A percentile compares a stretch with the other conserved stretches of the same genome.
These are phyloP conservation scores for Artemisia annua DNA, from an alignment of 129 eudicot species.

Conservation along the genomic window DNA sequence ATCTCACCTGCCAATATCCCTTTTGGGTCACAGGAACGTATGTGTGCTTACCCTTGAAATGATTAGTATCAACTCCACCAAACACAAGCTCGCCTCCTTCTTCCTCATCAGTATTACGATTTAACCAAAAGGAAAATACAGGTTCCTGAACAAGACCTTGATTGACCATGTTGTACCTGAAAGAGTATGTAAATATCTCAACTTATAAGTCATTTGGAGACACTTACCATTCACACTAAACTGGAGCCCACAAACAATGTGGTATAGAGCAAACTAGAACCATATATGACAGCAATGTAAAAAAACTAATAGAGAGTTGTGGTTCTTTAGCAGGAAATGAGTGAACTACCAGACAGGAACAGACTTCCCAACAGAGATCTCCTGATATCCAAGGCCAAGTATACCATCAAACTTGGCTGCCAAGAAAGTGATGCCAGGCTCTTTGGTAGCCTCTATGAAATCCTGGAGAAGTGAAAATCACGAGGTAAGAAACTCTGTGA, in stretches of 20 bases:
- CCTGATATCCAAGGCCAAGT: conserved; percentile 93
- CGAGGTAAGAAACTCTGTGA: neutral
- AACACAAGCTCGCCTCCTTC: conserved; percentile 95
- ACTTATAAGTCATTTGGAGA: conserved; percentile 1
- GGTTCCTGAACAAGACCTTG: conserved; percentile 91
- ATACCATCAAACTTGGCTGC: conserved; percentile 97
- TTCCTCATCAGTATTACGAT: conserved; percentile 74
- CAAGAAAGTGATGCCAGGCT: conserved; percentile 89
- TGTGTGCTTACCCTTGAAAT: conserved; percentile 83
- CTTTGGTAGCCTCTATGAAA: conserved; percentile 88
- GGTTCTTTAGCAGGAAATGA: neutral
- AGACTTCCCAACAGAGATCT: conserved; percentile 80
- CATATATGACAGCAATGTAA: conserved; percentile 1
- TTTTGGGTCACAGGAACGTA: conserved; percentile 88
- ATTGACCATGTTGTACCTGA: conserved; percentile 90
- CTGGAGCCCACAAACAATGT: neutral
- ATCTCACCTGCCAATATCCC: conserved; percentile 97
- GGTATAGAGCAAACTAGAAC: conserved; percentile 10
- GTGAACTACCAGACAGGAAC: conserved; percentile 80
- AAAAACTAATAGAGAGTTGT: conserved; percentile 9
- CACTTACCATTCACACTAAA: too few species aligned
- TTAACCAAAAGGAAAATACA: conserved; percentile 94
- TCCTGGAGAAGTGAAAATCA: conserved; percentile 46
- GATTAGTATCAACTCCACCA: conserved; percentile 94
- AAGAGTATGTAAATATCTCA: neutral